phyloP scores from a whole-genome alignment of 148 eudicot genomes.

The Chenopodium formosanum region DNA sequence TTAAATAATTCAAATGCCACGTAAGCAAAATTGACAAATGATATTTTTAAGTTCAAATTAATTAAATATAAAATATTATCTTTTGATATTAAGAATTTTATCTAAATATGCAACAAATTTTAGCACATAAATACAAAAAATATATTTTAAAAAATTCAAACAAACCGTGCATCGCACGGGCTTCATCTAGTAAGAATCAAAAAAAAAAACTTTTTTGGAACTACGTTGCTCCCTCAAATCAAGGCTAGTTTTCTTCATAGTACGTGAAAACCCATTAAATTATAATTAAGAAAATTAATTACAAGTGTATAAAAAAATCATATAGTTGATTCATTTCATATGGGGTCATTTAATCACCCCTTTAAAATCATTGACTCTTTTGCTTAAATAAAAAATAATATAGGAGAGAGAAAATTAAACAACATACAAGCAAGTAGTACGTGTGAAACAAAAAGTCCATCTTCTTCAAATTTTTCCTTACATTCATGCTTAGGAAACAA shows the following conservation, averaged over 20 bases:
- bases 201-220: too few species aligned
- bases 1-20: too few species aligned
- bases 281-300: neutral
- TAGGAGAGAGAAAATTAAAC: constrained; percentile 10
- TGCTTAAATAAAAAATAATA: neutral
- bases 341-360: constrained; percentile 3
- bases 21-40: too few species aligned
- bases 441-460: constrained; percentile 32
- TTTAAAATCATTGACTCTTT: constrained; percentile 24
- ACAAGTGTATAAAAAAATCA: neutral
- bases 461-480: neutral
- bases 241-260: constrained; percentile 19
- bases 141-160: too few species aligned
- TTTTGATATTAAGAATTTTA: too few species aligned
- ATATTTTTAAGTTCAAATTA: too few species aligned
- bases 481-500: constrained; percentile 31
- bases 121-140: too few species aligned
- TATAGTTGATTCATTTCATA: neutral
- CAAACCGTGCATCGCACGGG: too few species aligned
- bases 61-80: too few species aligned
- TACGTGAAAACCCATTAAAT: constrained; percentile 10
- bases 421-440: neutral
- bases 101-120: too few species aligned
- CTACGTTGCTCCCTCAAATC: constrained; percentile 18
- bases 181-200: too few species aligned